phyloP scores from a whole-genome alignment of 768 basidiomycete species.

The Trametes cubensis region DNA sequence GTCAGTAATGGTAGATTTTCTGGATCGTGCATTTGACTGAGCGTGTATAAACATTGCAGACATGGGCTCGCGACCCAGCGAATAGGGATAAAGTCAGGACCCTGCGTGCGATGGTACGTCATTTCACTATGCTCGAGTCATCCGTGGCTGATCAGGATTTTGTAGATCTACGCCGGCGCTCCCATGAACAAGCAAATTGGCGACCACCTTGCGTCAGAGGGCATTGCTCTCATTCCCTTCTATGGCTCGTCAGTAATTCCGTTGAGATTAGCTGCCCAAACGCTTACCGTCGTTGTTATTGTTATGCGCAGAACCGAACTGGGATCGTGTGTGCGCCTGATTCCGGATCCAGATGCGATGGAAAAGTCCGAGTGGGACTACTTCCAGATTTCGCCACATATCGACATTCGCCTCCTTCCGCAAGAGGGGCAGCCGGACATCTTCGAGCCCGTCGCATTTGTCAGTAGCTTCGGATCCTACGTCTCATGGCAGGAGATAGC shows the following conservation, averaged over 20 bases:
- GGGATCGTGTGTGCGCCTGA: slow-evolving; percentile 18
- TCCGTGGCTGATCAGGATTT: neutral
- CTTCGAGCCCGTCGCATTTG: slow-evolving; percentile 26
- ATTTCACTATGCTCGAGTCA: neutral
- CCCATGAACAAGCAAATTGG: slow-evolving; percentile 26
- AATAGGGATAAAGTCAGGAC: slow-evolving; percentile 24
- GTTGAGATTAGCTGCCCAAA: too few species aligned
- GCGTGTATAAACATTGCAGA: neutral
- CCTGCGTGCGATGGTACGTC: slow-evolving; percentile 20
- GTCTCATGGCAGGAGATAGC: too few species aligned
- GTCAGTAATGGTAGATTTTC: neutral
- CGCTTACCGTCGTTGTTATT: too few species aligned
- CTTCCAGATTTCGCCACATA: slow-evolving; percentile 28
- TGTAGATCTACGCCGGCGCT: slow-evolving; percentile 16
- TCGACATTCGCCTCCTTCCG: slow-evolving; percentile 19
- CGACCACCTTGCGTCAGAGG: slow-evolving; percentile 19
- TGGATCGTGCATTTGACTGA: too few species aligned
- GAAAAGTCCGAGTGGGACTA: slow-evolving; percentile 29
- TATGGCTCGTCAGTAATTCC: slow-evolving; percentile 18
- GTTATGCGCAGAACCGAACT: slow-evolving; percentile 21
- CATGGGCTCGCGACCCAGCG: slow-evolving; percentile 24
- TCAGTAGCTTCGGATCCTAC: slow-evolving; percentile 1
- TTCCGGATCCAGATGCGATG: slow-evolving; percentile 15
- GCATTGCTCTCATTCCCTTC: slow-evolving; percentile 21
- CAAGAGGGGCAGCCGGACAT: slow-evolving; percentile 23